Evolutionary conservation across 495 filamentous ascomycete species (phyloP), one percentile per base, ranked within the genome.

Genomic region (Cercophora sp.): DNA sequence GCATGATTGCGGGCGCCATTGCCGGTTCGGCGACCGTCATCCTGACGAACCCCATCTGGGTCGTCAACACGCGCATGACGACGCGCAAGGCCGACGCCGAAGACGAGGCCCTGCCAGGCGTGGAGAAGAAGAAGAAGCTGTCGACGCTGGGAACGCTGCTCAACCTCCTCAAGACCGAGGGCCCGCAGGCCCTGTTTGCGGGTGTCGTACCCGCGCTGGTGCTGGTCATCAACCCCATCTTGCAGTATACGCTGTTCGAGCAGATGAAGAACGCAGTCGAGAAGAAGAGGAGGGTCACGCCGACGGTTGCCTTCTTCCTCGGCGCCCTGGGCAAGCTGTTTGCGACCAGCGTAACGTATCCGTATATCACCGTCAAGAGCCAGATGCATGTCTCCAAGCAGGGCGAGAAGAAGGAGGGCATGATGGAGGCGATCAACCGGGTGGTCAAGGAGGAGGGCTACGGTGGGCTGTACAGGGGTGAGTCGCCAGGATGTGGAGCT

Each of bases 171-270:
- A 75, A 75, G 5, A 82, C 89, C 27, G 93, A 97, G 54, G 93
- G 93, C 0, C 83, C 85, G 19, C 73, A 77, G 61, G 87, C 89
- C 0, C 79, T 99, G 9, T 97, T 99, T 62, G 82, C 90, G 1
- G 93, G 93, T 19, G 91, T 99, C 23, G 77, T 96, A 34, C 93
- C 93, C 11, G 93, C 94, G 1, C 76, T 99, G 41, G 81, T 99
- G 48, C 70, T 99, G 46, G 93, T 99, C 48, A 88, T 96, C 66
- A 99, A 99, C 70, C 93, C 93, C 1, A 99, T 99, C 54, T 71
- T 99, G 55, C 94, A 97, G 71, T 99, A 99, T 63, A 99, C 94
- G 13, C 87, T 99, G 40, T 99, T 96, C 57, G 93, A 99, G 77
- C 91, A 96, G 73, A 71, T 99, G 73, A 96, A 96, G 78, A 80